Evolutionary conservation across 306 rosid species (phyloP).

Genomic region (Lathyrus oleraceus): DNA sequence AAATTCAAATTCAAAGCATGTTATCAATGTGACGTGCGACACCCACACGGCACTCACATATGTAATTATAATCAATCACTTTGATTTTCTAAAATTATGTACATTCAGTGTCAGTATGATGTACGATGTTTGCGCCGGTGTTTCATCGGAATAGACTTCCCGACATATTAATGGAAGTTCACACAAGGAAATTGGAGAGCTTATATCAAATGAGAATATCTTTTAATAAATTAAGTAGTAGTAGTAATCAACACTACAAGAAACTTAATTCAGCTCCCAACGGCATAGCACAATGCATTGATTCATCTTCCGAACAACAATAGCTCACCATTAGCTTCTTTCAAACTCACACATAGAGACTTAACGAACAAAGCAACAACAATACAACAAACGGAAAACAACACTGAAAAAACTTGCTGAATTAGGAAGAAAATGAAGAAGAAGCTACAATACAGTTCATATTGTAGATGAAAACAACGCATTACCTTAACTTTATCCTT

Average conservation of each 20-base stretch:
- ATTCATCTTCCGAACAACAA: background rate
- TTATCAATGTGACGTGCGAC: background rate
- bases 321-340: slow-evolving; percentile 9
- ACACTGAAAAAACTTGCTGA: slow-evolving; percentile 3
- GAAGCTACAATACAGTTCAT: slow-evolving; percentile 12
- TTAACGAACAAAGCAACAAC: slow-evolving; percentile 24
- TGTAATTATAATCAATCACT: background rate
- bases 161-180: slow-evolving; percentile 18
- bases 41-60: background rate
- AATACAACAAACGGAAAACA: background rate
- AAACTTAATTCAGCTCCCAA: slow-evolving; percentile 29
- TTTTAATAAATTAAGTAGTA: slow-evolving; percentile 19
- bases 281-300: slow-evolving; percentile 1
- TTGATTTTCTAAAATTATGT: background rate
- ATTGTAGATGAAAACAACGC: too few species aligned
- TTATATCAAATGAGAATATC: slow-evolving; percentile 6
- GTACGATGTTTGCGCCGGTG: background rate
- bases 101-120: background rate
- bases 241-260: background rate
- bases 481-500: slow-evolving; percentile 79
- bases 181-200: background rate
- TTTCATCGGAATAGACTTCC: slow-evolving; percentile 1
- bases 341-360: slow-evolving; percentile 10
- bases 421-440: slow-evolving; percentile 21
- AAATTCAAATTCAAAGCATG: background rate